Percentiles rank a stretch among this genome's conserved stretches.
Conservation (phyloP, 768 basidiomycete species). For the Amanita molliuscula region DNA sequence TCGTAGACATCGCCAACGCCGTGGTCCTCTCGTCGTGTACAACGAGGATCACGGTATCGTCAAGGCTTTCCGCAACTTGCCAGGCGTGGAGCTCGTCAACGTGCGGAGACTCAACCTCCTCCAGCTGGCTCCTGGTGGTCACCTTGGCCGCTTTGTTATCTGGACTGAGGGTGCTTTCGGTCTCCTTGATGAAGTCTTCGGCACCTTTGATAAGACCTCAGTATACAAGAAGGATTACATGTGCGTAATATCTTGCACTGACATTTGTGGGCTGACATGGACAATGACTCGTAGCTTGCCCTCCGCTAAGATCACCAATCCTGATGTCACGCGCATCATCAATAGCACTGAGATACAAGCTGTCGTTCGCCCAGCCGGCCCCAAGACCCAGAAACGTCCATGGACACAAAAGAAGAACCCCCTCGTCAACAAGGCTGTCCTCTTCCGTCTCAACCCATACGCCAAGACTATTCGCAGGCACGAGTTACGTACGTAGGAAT, state of each 20-base stretch:
- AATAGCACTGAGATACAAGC: slow-evolving; percentile 98
- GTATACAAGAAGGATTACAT: slow-evolving; percentile 83
- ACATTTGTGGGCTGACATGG: background rate
- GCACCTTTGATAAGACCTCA: slow-evolving; percentile 86
- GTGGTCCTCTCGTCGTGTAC: slow-evolving; percentile 96
- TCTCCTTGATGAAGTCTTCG: slow-evolving; percentile 90
- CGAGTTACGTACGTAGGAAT: slow-evolving; percentile 62
- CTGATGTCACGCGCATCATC: slow-evolving; percentile 95
- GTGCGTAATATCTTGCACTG: slow-evolving; percentile 29
- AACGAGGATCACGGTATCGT: slow-evolving; percentile 96
- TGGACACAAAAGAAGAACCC: slow-evolving; percentile 99
- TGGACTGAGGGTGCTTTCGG: slow-evolving; percentile 96
- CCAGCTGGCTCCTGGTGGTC: slow-evolving; percentile 98
- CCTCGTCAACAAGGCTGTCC: slow-evolving; percentile 82
- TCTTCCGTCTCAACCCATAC: slow-evolving; percentile 98
- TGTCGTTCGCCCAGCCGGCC: slow-evolving; percentile 83
- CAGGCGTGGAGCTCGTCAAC: slow-evolving; percentile 95
- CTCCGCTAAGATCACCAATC: slow-evolving; percentile 92
- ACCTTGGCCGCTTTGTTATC: slow-evolving; percentile 97
- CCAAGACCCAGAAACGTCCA: slow-evolving; percentile 81
- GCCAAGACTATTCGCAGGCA: slow-evolving; percentile 89
- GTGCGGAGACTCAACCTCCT: slow-evolving; percentile 93
- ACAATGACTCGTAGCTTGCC: slow-evolving; percentile 51
- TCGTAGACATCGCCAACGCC: slow-evolving; percentile 92
- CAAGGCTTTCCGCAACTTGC: slow-evolving; percentile 97